These are phyloP conservation scores for Eucalyptus microcorys DNA, from an alignment of 345 rosid species.

Conservation along the genomic window DNA sequence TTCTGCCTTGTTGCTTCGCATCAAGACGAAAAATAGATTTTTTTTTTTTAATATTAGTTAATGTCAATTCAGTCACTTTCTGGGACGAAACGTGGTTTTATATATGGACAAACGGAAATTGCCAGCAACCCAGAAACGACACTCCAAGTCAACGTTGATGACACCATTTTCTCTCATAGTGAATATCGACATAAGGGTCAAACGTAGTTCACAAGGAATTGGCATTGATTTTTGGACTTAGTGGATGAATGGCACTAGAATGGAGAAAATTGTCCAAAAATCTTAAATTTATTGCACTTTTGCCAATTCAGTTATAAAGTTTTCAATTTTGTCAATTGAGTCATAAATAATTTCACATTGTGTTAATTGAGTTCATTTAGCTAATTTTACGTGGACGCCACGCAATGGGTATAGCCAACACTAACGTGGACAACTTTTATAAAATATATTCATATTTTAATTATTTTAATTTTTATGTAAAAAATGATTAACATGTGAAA, in stretches of 20 bases:
- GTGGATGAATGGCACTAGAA: not conserved
- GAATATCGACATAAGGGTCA: not conserved
- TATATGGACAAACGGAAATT: not conserved
- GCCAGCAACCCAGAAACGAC: not conserved
- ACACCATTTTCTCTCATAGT: not conserved
- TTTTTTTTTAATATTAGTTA: accelerated
- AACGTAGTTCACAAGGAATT: not conserved
- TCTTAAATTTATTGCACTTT: accelerated
- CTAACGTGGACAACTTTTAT: too few relatives aligned
- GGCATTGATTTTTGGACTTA: not conserved
- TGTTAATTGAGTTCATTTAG: too few relatives aligned
- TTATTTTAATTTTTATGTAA: not conserved
- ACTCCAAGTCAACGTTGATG: not conserved
- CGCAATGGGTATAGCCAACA: accelerated
- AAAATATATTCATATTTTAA: too few relatives aligned
- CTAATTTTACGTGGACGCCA: too few relatives aligned
- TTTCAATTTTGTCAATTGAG: accelerated
- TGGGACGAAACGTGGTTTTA: not conserved
- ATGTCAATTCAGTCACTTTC: not conserved
- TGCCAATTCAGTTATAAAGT: accelerated
- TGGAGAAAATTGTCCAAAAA: too few relatives aligned
- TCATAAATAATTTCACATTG: too few relatives aligned
- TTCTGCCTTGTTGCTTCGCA: not conserved
- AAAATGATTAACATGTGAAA: too few relatives aligned
- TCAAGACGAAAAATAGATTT: not conserved